Conservation (phyloP, 257 asterid species). For the Salvia miltiorrhiza region DNA sequence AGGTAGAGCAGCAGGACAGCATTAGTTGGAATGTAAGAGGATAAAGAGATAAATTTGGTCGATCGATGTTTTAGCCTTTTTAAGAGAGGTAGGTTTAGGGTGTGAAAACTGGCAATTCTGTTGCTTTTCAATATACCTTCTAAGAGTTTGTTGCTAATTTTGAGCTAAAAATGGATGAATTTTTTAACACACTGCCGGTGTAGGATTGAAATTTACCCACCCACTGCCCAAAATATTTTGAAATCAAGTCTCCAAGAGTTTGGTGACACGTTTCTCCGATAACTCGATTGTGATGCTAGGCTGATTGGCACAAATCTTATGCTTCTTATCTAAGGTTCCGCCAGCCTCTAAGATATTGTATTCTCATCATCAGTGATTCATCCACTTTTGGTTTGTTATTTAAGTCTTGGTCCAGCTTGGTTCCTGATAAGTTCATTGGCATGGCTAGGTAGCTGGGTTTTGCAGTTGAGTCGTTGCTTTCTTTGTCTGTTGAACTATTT, state of each 20-base stretch:
- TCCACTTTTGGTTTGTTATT: background rate
- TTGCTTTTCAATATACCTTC: background rate
- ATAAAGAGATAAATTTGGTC: too few relatives aligned
- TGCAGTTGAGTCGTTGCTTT: background rate
- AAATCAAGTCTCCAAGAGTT: background rate
- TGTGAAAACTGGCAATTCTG: too few relatives aligned
- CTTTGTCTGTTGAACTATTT: conserved; percentile 4
- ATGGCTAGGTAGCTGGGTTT: background rate
- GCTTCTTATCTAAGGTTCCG: background rate
- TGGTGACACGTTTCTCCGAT: background rate
- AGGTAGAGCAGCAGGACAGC: too few relatives aligned
- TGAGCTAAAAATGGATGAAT: background rate
- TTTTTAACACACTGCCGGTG: too few relatives aligned
- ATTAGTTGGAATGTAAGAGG: too few relatives aligned
- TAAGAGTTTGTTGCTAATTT: background rate
- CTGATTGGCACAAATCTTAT: background rate
- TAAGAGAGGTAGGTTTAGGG: too few relatives aligned
- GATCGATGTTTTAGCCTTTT: too few relatives aligned
- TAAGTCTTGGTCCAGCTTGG: background rate
- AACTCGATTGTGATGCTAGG: background rate
- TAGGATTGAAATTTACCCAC: background rate
- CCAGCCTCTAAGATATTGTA: background rate
- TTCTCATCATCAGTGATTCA: background rate
- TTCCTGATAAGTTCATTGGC: background rate
- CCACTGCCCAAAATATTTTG: background rate